Conservation (phyloP, 352 stramenopile genomes). For the Globisporangium spiculum region DNA sequence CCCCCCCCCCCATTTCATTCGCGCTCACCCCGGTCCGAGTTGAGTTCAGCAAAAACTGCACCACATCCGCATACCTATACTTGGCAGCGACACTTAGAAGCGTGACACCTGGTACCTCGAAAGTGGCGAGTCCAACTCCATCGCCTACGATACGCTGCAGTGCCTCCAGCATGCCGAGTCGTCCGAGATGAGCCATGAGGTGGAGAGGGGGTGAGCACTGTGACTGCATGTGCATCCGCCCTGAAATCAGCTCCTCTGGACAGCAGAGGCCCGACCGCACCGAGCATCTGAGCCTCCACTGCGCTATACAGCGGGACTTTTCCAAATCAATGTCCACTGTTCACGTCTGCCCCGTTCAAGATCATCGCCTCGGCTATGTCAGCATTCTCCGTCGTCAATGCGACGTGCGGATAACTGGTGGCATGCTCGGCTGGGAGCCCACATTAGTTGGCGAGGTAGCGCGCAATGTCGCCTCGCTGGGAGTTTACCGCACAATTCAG, state of each 20-base stretch:
- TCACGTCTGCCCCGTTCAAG: not conserved
- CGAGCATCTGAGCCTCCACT: not conserved
- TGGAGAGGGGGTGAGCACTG: not conserved
- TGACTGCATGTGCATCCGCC: not conserved
- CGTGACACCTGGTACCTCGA: not conserved
- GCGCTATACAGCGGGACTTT: conserved; percentile 3
- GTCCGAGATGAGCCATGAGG: not conserved
- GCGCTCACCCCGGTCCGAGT: not conserved
- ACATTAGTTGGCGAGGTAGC: not conserved
- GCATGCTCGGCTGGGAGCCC: not conserved
- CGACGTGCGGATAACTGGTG: not conserved
- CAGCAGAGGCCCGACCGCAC: not conserved
- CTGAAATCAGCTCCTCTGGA: not conserved
- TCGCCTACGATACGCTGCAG: not conserved
- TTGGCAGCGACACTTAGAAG: not conserved
- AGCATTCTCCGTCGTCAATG: not conserved
- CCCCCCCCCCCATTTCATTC: no score
- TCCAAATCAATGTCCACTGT: not conserved
- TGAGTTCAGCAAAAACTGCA: not conserved
- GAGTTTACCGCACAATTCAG: not conserved
- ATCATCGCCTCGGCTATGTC: not conserved
- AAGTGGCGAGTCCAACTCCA: not conserved
- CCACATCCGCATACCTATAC: not conserved
- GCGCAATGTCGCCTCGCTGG: not conserved
- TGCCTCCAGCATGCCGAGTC: not conserved